Evolutionary conservation across 2,329 filamentous ascomycete species (phyloP).

Genomic region (Pseudogymnoascus sp.): DNA sequence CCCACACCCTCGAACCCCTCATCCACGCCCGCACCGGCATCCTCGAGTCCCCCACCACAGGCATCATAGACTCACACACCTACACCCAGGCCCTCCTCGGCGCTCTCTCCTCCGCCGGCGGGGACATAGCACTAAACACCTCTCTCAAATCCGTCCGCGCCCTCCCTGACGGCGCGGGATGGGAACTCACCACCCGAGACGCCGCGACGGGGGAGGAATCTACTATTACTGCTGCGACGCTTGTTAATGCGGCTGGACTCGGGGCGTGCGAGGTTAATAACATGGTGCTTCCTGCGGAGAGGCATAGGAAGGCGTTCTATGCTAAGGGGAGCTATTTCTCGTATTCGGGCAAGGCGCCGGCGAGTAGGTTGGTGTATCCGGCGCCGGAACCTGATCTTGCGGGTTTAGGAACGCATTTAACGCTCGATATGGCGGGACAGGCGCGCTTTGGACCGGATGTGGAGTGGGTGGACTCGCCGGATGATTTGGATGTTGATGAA

Average conservation of each 20-base stretch:
- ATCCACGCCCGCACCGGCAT: slow-evolving; percentile 66
- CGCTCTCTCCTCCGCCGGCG: slow-evolving; percentile 68
- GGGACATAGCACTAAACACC: slow-evolving; percentile 64
- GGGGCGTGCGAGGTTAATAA: slow-evolving; percentile 72
- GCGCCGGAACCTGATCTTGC: slow-evolving; percentile 74
- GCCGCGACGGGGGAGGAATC: slow-evolving; percentile 39
- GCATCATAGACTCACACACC: slow-evolving; percentile 81
- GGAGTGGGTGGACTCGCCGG: slow-evolving; percentile 74
- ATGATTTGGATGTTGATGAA: slow-evolving; percentile 61
- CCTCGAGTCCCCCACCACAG: slow-evolving; percentile 78
- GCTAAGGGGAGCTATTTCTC: slow-evolving; percentile 96
- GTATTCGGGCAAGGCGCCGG: slow-evolving; percentile 63
- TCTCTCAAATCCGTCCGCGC: slow-evolving; percentile 50
- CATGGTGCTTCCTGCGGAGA: slow-evolving; percentile 58
- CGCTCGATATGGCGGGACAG: slow-evolving; percentile 76
- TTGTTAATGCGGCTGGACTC: slow-evolving; percentile 83
- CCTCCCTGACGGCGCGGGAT: slow-evolving; percentile 45
- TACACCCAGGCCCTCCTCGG: slow-evolving; percentile 77
- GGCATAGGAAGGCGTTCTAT: slow-evolving; percentile 60
- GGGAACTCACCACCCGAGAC: slow-evolving; percentile 56
- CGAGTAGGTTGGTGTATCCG: slow-evolving; percentile 76
- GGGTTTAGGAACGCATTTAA: slow-evolving; percentile 88
- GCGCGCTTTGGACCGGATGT: slow-evolving; percentile 92
- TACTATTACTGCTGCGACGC: slow-evolving; percentile 63
- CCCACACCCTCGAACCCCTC: slow-evolving; percentile 59